phyloP scores from a whole-genome alignment of 2,329 filamentous ascomycete species.

The Seiridium cupressi region DNA sequence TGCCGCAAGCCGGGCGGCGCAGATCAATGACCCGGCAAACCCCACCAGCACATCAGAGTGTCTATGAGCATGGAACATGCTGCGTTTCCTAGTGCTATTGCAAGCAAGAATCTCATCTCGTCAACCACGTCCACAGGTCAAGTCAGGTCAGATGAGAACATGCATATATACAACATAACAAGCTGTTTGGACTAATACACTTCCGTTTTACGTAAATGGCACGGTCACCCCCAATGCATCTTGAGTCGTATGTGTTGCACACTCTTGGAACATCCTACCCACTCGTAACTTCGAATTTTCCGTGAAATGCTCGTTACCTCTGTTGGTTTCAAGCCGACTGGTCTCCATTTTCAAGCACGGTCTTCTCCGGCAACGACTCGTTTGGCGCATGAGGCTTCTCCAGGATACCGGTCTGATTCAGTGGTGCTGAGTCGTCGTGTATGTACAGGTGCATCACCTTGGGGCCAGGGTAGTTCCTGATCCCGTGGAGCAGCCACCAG shows the following conservation, averaged over 20 bases:
- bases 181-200: too few species aligned
- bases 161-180: too few species aligned
- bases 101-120: too few species aligned
- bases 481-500: constrained; percentile 50
- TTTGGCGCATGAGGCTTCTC: neutral
- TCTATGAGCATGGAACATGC: too few species aligned
- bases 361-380: neutral
- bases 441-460: constrained; percentile 46
- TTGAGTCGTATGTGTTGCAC: neutral
- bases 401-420: constrained; percentile 1
- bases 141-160: too few species aligned
- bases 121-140: too few species aligned
- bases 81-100: too few species aligned
- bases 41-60: too few species aligned
- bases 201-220: neutral
- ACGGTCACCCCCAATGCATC: neutral
- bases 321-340: neutral
- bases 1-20: neutral
- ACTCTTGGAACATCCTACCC: too few species aligned
- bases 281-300: too few species aligned
- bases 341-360: neutral
- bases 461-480: constrained; percentile 47
- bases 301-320: too few species aligned
- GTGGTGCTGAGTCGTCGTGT: constrained; percentile 21
- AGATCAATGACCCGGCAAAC: too few species aligned